Conservation (phyloP, 208 protist species). For the Trypanosoma caninum region DNA sequence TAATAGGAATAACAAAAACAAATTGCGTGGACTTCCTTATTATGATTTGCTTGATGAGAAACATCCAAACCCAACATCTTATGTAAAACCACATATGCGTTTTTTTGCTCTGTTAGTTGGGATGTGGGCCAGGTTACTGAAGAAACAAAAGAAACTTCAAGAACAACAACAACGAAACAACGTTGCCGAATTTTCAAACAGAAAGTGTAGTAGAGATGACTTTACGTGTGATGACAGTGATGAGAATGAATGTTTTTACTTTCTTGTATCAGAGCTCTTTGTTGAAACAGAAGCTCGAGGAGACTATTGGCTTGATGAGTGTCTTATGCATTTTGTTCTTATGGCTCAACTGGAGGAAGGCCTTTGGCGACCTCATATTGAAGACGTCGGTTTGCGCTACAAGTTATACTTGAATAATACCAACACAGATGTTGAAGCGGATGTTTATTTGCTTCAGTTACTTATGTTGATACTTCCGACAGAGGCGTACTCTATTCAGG, state of each 20-base stretch:
- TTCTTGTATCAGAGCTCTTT: slow-evolving; percentile 21
- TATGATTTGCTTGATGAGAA: slow-evolving; percentile 30
- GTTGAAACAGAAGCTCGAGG: not conserved
- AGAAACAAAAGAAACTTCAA: not conserved
- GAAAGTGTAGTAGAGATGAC: not conserved
- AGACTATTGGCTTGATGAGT: slow-evolving; percentile 51
- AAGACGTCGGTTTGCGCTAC: slow-evolving; percentile 24
- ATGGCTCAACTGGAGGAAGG: slow-evolving; percentile 45
- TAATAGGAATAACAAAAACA: too few species aligned
- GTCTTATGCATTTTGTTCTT: slow-evolving; percentile 79
- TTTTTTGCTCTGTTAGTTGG: slow-evolving; percentile 36
- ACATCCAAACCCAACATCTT: slow-evolving; percentile 30
- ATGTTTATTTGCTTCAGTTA: slow-evolving; percentile 63
- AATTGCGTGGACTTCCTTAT: not conserved
- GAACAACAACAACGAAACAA: not conserved
- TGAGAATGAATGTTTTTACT: not conserved
- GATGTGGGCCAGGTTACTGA: slow-evolving; percentile 33
- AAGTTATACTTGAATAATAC: slow-evolving; percentile 29
- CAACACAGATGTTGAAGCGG: slow-evolving; percentile 29
- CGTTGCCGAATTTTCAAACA: too few species aligned
- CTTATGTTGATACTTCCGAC: slow-evolving; percentile 48
- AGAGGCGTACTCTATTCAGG: slow-evolving; percentile 47
- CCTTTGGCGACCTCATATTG: slow-evolving; percentile 53
- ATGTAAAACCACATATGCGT: slow-evolving; percentile 41
- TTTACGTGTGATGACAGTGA: not conserved